phyloP scores from a whole-genome alignment of 2,329 filamentous ascomycete genomes.

The Ceratocystiopsis sp. region DNA sequence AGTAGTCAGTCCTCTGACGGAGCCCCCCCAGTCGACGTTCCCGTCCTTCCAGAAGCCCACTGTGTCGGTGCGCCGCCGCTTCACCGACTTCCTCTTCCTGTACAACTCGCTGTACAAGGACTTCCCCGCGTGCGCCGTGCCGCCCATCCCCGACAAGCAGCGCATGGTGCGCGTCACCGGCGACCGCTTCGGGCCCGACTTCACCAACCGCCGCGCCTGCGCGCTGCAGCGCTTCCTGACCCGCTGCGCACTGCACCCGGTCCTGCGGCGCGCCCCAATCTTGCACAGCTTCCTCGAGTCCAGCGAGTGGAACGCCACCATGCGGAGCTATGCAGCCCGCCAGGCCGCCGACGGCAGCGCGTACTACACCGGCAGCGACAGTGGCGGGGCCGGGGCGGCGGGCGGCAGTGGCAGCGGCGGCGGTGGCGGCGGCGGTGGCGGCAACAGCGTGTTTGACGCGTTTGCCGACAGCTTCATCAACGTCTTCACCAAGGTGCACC shows the following conservation, averaged over 20 bases:
- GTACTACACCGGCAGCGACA: constrained; percentile 22
- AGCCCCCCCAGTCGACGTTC: constrained; percentile 61
- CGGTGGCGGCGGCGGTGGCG: constrained; percentile 21
- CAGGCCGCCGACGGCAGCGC: constrained; percentile 29
- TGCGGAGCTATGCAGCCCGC: constrained; percentile 60
- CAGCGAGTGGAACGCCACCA: constrained; percentile 89
- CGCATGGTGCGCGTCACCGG: constrained; percentile 98
- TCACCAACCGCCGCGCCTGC: constrained; percentile 73
- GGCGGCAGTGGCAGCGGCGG: constrained; percentile 25
- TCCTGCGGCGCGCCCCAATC: constrained; percentile 66
- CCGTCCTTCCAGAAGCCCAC: constrained; percentile 74
- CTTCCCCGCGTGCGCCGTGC: constrained; percentile 82
- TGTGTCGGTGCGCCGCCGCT: constrained; percentile 70
- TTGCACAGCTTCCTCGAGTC: constrained; percentile 85
- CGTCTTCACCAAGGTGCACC: constrained; percentile 91
- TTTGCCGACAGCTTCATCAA: constrained; percentile 95
- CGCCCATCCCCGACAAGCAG: constrained; percentile 92
- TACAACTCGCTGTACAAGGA: constrained; percentile 80
- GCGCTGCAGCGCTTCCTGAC: constrained; percentile 83
- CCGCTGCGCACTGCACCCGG: constrained; percentile 73
- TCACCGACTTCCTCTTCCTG: constrained; percentile 95
- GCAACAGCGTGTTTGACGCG: constrained; percentile 59
- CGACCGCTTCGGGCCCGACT: constrained; percentile 86
- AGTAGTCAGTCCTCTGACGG: no score
- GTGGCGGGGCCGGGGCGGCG: constrained; percentile 36